These are phyloP conservation scores for Nicotiana benthamiana DNA, from an alignment of 257 asterid species.

Conservation along the genomic window DNA sequence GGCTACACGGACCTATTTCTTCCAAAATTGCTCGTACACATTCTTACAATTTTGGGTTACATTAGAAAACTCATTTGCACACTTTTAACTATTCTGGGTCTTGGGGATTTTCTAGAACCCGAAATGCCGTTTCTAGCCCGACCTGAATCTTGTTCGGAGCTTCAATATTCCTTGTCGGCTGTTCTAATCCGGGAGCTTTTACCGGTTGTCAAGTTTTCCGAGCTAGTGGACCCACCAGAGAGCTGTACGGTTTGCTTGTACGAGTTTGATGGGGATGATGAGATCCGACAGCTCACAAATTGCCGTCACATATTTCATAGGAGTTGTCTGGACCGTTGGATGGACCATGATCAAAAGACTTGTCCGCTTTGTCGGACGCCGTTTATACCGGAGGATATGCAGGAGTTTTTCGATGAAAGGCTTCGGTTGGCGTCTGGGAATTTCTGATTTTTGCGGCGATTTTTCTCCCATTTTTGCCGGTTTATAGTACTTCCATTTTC, in stretches of 20 bases:
- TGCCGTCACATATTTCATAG: constrained; percentile 77
- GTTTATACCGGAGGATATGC: constrained; percentile 72
- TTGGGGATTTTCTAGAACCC: constrained; percentile 42
- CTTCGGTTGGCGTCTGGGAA: constrained; percentile 79
- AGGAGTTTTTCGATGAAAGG: constrained; percentile 62
- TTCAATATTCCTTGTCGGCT: constrained; percentile 40
- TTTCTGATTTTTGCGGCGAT: constrained; percentile 68
- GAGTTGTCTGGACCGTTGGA: constrained; percentile 93
- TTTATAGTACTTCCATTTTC: constrained; percentile 25
- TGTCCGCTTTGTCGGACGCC: constrained; percentile 82
- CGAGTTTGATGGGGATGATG: constrained; percentile 67
- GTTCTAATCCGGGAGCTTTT: constrained; percentile 66
- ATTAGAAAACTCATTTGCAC: constrained; percentile 32
- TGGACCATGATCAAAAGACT: constrained; percentile 93
- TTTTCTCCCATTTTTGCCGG: constrained; percentile 41
- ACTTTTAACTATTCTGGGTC: constrained; percentile 38
- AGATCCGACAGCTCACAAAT: constrained; percentile 75
- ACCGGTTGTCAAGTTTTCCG: constrained; percentile 68
- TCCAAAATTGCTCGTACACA: constrained; percentile 51
- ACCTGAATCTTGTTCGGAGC: constrained; percentile 22
- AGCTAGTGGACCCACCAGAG: constrained; percentile 54
- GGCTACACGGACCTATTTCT: constrained; percentile 61
- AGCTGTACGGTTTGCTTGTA: constrained; percentile 82
- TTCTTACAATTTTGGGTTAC: constrained; percentile 44
- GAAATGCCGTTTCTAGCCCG: constrained; percentile 12